A percentile compares a stretch with the other conserved stretches of the same genome.
Conservation (phyloP, 805 yeast species). For the Metschnikowia continentalis region DNA sequence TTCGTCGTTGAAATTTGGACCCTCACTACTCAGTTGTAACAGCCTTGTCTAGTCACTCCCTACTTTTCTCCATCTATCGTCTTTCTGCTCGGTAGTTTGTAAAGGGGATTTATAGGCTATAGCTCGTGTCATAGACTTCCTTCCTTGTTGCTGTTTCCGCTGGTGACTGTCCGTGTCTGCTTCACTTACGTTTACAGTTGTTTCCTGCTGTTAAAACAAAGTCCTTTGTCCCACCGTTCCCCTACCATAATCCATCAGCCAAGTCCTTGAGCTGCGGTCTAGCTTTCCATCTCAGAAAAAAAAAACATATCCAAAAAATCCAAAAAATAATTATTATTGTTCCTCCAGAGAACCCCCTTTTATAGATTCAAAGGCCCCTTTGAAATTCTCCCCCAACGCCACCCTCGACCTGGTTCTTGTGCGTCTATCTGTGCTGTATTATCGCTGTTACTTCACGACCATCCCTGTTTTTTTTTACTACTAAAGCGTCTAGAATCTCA, state of each 20-base stretch:
- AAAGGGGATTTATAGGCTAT: slow-evolving; percentile 11
- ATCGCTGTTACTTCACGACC: neutral
- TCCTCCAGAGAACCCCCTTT: neutral
- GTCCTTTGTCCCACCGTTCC: neutral
- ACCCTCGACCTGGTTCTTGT: neutral
- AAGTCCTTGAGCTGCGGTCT: neutral
- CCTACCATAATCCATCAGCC: neutral
- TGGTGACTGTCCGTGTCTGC: neutral
- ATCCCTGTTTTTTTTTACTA: neutral
- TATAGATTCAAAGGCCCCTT: neutral
- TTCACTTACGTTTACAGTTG: neutral
- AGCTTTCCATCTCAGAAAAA: neutral
- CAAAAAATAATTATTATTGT: neutral
- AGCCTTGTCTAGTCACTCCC: slow-evolving; percentile 13
- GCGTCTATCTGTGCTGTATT: neutral
- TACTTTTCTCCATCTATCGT: slow-evolving; percentile 3
- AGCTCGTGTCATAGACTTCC: slow-evolving; percentile 11
- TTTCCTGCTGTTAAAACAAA: neutral
- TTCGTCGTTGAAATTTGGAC: slow-evolving; percentile 8
- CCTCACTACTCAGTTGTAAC: slow-evolving; percentile 8
- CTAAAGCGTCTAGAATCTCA: slow-evolving; percentile 2
- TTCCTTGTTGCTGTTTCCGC: neutral
- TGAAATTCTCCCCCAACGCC: neutral
- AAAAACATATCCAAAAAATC: neutral
- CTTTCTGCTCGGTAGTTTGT: slow-evolving; percentile 7